These are phyloP conservation scores for Malus sieversii DNA, from an alignment of 306 rosid species.

Conservation along the genomic window DNA sequence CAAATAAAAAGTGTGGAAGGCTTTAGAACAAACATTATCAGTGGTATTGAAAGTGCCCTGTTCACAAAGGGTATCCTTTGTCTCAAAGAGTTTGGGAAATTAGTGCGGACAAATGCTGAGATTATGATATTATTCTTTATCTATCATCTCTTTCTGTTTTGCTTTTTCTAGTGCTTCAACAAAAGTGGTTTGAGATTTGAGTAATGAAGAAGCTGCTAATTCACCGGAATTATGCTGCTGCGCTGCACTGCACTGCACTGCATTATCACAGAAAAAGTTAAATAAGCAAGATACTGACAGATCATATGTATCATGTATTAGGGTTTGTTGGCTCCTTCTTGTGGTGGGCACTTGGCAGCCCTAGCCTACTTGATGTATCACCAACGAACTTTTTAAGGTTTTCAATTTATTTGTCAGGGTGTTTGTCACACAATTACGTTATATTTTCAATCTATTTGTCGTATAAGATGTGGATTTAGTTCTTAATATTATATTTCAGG, in stretches of 20 bases:
- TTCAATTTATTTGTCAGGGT: too few relatives aligned
- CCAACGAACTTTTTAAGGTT: too few relatives aligned
- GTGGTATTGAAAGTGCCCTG: background rate
- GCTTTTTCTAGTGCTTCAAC: constrained; percentile 1
- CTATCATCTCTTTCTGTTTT: background rate
- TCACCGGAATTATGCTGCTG: background rate
- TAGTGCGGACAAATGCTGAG: constrained; percentile 1
- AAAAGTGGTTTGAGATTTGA: background rate
- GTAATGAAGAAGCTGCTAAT: background rate
- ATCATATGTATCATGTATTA: background rate
- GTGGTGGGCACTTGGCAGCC: too few relatives aligned
- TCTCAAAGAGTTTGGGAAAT: background rate
- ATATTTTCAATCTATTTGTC: too few relatives aligned
- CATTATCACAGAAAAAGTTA: background rate
- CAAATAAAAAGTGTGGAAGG: background rate
- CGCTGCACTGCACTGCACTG: too few relatives aligned
- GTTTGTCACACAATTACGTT: too few relatives aligned
- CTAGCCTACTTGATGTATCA: too few relatives aligned
- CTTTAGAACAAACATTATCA: constrained; percentile 5
- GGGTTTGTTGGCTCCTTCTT: too few relatives aligned
- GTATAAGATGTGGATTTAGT: too few relatives aligned
- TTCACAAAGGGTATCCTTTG: background rate
- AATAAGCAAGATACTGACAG: background rate
- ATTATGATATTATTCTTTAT: constrained; percentile 3
- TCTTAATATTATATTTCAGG: too few relatives aligned